Evolutionary conservation across 2,329 filamentous ascomycete genomes (phyloP).

Genomic region (Trichoderma sp.): DNA sequence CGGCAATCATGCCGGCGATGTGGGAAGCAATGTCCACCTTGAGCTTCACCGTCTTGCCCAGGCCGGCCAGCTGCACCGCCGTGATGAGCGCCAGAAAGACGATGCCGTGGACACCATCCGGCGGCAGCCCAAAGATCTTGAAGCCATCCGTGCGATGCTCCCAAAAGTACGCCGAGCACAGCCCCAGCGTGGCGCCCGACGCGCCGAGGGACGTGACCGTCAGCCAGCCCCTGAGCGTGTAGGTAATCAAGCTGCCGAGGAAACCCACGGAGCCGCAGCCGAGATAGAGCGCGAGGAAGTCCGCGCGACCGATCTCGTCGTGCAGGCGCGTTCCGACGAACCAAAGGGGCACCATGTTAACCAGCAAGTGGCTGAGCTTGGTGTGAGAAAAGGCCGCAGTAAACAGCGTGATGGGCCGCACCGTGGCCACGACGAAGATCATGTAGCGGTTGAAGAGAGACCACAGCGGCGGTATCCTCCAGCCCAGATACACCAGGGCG

Average conservation of each 20-base stretch:
- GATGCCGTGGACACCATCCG: constrained; percentile 59
- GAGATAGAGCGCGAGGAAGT: constrained; percentile 69
- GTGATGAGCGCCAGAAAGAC: constrained; percentile 55
- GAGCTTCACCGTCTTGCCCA: constrained; percentile 47
- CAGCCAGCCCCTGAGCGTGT: constrained; percentile 51
- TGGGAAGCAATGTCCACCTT: constrained; percentile 57
- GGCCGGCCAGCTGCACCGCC: constrained; percentile 53
- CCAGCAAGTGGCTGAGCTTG: constrained; percentile 57
- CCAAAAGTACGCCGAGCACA: constrained; percentile 65
- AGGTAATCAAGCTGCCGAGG: constrained; percentile 57
- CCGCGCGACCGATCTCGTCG: constrained; percentile 68
- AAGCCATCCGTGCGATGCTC: constrained; percentile 59
- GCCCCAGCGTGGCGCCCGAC: constrained; percentile 64
- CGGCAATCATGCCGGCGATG: constrained; percentile 54
- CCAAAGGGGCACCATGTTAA: constrained; percentile 68
- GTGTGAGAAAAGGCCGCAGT: constrained; percentile 72
- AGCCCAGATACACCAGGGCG: constrained; percentile 56
- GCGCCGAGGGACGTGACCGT: constrained; percentile 63
- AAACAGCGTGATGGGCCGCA: constrained; percentile 62
- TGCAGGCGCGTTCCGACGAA: constrained; percentile 68
- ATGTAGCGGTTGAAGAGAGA: constrained; percentile 68
- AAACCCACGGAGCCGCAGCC: constrained; percentile 60
- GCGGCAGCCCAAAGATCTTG: constrained; percentile 59
- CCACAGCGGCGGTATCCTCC: constrained; percentile 69
- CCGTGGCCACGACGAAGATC: constrained; percentile 64